phyloP scores from a whole-genome alignment of 2,329 filamentous ascomycete genomes.

The Cadophora luteo-olivacea region DNA sequence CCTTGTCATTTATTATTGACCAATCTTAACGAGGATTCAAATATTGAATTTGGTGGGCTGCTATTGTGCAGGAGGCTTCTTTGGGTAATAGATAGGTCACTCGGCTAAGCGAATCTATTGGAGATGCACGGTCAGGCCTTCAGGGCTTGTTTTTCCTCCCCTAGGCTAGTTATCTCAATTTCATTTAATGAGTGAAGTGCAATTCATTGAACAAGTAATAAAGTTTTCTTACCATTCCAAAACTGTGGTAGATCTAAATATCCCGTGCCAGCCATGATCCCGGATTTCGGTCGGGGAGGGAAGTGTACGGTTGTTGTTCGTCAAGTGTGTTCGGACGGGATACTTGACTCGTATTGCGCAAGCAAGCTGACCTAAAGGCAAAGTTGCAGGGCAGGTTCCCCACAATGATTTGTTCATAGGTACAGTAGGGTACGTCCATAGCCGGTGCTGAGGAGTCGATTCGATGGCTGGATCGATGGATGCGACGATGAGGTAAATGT shows the following conservation, averaged over 20 bases:
- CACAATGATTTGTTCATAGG: neutral
- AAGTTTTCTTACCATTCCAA: neutral
- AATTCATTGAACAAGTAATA: neutral
- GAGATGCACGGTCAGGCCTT: neutral
- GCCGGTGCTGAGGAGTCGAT: neutral
- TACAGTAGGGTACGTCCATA: neutral
- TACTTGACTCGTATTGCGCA: conserved; percentile 31
- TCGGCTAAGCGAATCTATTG: conserved; percentile 1
- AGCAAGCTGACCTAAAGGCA: conserved; percentile 9
- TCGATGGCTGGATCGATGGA: neutral
- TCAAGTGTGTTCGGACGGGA: neutral
- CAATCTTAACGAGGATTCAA: neutral
- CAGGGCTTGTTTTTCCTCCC: neutral
- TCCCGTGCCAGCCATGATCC: neutral
- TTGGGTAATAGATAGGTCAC: conserved; percentile 1
- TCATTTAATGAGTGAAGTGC: neutral
- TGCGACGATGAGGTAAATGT: conserved; percentile 3
- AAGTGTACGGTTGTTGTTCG: neutral
- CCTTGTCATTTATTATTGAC: neutral
- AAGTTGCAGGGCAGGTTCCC: conserved; percentile 5
- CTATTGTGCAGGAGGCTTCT: neutral
- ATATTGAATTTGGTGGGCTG: neutral
- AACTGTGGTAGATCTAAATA: neutral
- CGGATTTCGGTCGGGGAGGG: neutral
- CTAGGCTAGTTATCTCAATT: neutral